Evolutionary conservation across 139 green algal genomes (phyloP), one percentile per base, ranked within the genome.

Genomic region (Chlorella vulgaris): DNA sequence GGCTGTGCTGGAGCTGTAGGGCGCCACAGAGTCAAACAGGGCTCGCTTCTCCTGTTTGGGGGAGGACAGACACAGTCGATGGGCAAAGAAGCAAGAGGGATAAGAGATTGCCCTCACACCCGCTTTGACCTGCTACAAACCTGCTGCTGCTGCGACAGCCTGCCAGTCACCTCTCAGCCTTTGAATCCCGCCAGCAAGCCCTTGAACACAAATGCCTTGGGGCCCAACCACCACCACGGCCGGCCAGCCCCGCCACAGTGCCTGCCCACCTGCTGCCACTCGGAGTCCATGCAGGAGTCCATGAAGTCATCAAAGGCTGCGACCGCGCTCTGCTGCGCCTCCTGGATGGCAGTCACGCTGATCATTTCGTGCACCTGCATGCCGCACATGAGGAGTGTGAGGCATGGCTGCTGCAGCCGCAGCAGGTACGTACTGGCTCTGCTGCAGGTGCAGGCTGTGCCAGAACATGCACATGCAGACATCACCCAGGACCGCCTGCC

Each of bases 291-390:
- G 74, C 55, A 91, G 24, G 86, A 51, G 65, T 93, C 89, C 91
- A 96, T 95, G 85, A 91, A 92, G n/a, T 85, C 47, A 69, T 97
- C 93, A 86, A 96, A 97, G 10, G 90, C 86, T 0, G 88, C 71
- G 31, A 92, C 87, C 1, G 89, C 88, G 36, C 93, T 87, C 24
- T 90, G 84, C 81, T 96, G 93, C n/a, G 91, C 88, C 80, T 95
- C 89, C 91, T 97, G 93, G 31, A 81, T 43, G 10, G 51, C 74
- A 8, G 81, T 61, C 39, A 70, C 78, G n/a, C 67, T 76, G 58
- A 88, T 80, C 35, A 69, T 63, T 40, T 84, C 63, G 58, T 68
- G 68, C 40, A 86, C 78, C 63, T 75, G 75, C 22, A 15, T 36
- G 39, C 7, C n/a, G 26, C 19, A 58, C 47, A 58, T 10, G 33